These are phyloP conservation scores for Plantago major DNA, from an alignment of 257 asterid species.

Conservation along the genomic window DNA sequence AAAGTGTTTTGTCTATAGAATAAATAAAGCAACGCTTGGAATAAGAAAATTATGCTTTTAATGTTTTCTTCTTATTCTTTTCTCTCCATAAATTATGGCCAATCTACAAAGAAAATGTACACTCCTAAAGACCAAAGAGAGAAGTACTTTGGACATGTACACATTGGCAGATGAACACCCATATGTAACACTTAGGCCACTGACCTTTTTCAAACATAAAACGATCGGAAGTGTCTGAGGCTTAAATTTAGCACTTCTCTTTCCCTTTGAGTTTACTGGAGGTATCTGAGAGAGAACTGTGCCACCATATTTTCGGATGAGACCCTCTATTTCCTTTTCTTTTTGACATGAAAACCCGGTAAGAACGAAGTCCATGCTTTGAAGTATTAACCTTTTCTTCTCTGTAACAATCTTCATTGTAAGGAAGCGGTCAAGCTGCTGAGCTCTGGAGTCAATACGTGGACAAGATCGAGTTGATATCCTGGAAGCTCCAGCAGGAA, in stretches of 20 bases:
- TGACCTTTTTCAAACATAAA: conserved; percentile 66
- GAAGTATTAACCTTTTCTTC: conserved; percentile 53
- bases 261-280: conserved; percentile 37
- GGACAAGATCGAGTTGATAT: conserved; percentile 29
- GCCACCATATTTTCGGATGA: conserved; percentile 66
- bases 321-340: conserved; percentile 61
- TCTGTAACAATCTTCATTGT: conserved; percentile 24
- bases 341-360: conserved; percentile 63
- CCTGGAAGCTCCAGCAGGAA: conserved; percentile 34
- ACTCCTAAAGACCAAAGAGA: conserved; percentile 11
- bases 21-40: background rate
- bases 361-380: conserved; percentile 66
- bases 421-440: conserved; percentile 28
- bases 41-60: conserved; percentile 3
- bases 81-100: too few relatives aligned
- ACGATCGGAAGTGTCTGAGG: conserved; percentile 51
- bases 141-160: conserved; percentile 6
- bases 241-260: conserved; percentile 37
- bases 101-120: conserved; percentile 11
- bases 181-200: conserved; percentile 19
- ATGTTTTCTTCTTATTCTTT: background rate
- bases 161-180: conserved; percentile 9
- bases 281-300: conserved; percentile 63
- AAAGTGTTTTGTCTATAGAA: background rate
- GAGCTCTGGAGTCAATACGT: conserved; percentile 39